phyloP scores from a whole-genome alignment of 495 filamentous ascomycete genomes.

The Podospora bellae-mahoneyi region DNA sequence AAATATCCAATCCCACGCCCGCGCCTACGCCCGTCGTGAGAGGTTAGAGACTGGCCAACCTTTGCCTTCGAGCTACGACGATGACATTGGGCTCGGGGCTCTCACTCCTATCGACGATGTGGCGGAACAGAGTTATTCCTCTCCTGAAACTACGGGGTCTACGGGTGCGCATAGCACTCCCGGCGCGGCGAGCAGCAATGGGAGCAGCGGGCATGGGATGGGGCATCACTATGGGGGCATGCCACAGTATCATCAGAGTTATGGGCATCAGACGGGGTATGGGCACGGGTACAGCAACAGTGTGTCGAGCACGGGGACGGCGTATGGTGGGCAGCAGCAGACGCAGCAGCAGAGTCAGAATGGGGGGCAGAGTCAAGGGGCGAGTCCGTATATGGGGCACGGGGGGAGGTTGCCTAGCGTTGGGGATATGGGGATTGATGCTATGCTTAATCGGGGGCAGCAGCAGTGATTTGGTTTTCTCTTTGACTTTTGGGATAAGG shows the following conservation, averaged over 20 bases:
- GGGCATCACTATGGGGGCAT: slow-evolving; percentile 19
- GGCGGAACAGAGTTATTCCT: slow-evolving; percentile 45
- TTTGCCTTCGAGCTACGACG: slow-evolving; percentile 42
- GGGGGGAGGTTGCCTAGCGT: slow-evolving; percentile 49
- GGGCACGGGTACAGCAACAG: slow-evolving; percentile 43
- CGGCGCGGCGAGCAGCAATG: slow-evolving; percentile 31
- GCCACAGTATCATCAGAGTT: slow-evolving; percentile 20
- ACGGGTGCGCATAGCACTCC: slow-evolving; percentile 36
- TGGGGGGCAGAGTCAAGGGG: slow-evolving; percentile 32
- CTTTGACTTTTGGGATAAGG: slow-evolving; percentile 9
- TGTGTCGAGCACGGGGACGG: slow-evolving; percentile 38
- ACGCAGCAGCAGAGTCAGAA: neutral
- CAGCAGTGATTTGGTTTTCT: slow-evolving; percentile 18
- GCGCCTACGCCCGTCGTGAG: slow-evolving; percentile 50
- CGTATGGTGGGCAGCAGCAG: slow-evolving; percentile 9
- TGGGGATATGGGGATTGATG: slow-evolving; percentile 54
- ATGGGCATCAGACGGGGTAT: slow-evolving; percentile 13
- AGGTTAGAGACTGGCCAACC: slow-evolving; percentile 45
- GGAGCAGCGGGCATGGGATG: slow-evolving; percentile 31
- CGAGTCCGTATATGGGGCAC: slow-evolving; percentile 47
- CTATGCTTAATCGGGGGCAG: slow-evolving; percentile 49
- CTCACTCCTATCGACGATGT: slow-evolving; percentile 51
- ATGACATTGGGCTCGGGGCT: slow-evolving; percentile 47
- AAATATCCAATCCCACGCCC: slow-evolving; percentile 53
- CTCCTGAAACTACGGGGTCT: slow-evolving; percentile 38